Evolutionary conservation across 306 rosid species (phyloP).

Genomic region (Luffa acutangula): DNA sequence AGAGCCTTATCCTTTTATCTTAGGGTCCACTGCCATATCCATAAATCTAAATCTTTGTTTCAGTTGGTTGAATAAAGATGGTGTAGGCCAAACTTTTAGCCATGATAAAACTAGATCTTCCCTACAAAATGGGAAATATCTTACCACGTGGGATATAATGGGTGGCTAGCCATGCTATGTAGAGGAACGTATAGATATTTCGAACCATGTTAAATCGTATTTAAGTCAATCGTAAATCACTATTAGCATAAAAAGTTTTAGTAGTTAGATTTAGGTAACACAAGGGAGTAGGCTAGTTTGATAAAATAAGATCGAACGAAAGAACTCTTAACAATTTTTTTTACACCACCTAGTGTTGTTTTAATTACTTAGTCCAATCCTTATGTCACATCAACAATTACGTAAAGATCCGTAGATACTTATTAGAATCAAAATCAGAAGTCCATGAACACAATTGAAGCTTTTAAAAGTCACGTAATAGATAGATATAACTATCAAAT

Average conservation of each 20-base stretch:
- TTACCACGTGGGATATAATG: background rate
- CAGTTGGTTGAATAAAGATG: constrained; percentile 48
- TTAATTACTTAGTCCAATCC: background rate
- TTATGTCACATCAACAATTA: no score
- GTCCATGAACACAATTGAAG: no score
- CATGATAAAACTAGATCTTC: background rate
- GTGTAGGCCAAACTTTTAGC: constrained; percentile 34
- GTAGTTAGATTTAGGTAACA: background rate
- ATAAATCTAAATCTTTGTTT: constrained; percentile 32
- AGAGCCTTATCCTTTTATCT: constrained; percentile 81
- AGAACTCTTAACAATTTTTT: no score
- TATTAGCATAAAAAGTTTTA: no score
- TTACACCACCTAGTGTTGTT: no score
- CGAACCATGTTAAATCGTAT: background rate
- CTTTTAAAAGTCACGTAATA: no score
- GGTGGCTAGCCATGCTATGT: background rate
- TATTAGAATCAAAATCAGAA: no score
- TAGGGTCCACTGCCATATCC: constrained; percentile 20
- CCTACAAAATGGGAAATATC: background rate
- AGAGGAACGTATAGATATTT: background rate
- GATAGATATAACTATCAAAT: background rate
- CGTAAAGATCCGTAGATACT: no score
- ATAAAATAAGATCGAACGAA: no score
- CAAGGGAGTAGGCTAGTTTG: no score
- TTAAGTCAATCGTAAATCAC: background rate